Percentiles rank a stretch among this genome's conserved stretches.
phyloP scores from a whole-genome alignment of 2,329 filamentous ascomycete genomes.

The Zymoseptoria pseudotritici region DNA sequence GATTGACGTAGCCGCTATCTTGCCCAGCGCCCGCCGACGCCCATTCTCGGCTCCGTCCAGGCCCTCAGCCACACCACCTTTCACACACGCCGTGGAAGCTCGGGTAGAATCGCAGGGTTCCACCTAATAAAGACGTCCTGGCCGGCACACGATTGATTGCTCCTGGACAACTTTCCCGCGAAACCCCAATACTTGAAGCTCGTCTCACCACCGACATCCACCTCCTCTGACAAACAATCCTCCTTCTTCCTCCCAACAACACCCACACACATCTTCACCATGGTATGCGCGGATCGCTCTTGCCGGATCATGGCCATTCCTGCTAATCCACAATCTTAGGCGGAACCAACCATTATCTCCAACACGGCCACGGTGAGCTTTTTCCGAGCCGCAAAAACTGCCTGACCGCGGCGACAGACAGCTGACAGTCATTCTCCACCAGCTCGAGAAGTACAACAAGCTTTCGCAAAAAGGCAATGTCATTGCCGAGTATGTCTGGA shows the following conservation, averaged over 20 bases:
- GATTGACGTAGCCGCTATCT: not conserved
- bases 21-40: not conserved
- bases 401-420: not conserved
- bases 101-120: not conserved
- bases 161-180: not conserved
- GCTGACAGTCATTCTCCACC: slow-evolving; percentile 11
- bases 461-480: slow-evolving; percentile 83
- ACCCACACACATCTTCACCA: not conserved
- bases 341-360: not conserved
- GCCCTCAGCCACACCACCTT: not conserved
- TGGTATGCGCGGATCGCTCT: not conserved
- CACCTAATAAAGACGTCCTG: not conserved
- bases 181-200: not conserved
- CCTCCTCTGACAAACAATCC: not conserved
- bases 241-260: not conserved
- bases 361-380: slow-evolving; percentile 3
- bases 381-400: not conserved
- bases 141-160: not conserved
- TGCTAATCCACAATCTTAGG: not conserved
- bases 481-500: slow-evolving; percentile 97
- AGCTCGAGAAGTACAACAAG: slow-evolving; percentile 87
- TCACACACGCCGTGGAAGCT: not conserved
- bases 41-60: not conserved
- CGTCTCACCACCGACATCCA: not conserved
- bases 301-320: not conserved